Percentiles rank a stretch among this genome's conserved stretches.
These are phyloP conservation scores for Cucumis melo DNA, from an alignment of 306 rosid genomes.

Conservation along the genomic window DNA sequence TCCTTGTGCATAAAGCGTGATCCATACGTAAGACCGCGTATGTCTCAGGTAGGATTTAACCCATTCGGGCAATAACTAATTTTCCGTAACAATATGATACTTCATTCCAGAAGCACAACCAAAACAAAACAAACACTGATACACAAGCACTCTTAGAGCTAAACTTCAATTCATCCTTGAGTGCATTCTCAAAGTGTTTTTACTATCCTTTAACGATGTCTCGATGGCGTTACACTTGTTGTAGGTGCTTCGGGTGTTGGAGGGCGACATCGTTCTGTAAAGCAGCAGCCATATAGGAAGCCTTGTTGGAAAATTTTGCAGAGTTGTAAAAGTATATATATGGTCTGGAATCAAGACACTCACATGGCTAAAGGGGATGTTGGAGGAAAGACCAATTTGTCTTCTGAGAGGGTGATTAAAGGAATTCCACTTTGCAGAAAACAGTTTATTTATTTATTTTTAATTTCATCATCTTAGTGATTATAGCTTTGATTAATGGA, in stretches of 20 bases:
- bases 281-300: not conserved
- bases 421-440: not conserved
- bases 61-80: not conserved
- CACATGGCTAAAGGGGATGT: not conserved
- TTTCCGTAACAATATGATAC: not conserved
- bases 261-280: constrained; percentile 53
- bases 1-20: constrained; percentile 62
- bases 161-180: not conserved
- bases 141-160: not conserved
- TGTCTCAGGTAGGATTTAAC: constrained; percentile 59
- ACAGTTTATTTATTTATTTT: no score
- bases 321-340: not conserved
- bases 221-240: not conserved
- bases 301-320: not conserved
- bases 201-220: not conserved
- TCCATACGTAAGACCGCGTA: constrained; percentile 68
- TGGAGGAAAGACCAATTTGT: not conserved
- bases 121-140: not conserved
- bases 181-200: not conserved
- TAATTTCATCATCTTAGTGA: not conserved
- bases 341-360: not conserved
- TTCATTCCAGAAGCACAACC: not conserved
- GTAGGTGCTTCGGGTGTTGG: constrained; percentile 84
- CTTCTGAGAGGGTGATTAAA: not conserved
- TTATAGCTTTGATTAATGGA: not conserved